Percentiles rank a stretch among this genome's conserved stretches.
Conservation (phyloP, 805 yeast species). For the Ogataea wickerhamii region DNA sequence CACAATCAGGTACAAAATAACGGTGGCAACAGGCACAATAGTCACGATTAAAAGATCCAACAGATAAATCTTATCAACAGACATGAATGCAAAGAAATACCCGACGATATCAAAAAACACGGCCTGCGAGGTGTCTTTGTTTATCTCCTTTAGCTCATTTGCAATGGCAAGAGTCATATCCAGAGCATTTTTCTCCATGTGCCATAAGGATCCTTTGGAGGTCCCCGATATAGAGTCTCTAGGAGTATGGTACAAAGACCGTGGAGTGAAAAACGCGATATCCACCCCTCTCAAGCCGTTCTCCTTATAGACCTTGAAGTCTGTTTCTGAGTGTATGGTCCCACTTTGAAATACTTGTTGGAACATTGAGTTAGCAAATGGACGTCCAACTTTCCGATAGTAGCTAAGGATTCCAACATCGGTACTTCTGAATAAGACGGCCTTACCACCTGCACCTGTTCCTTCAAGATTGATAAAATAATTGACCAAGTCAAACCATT, state of each 20-base stretch:
- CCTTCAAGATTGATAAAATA: constrained; percentile 85
- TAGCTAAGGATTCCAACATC: constrained; percentile 67
- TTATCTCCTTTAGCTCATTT: constrained; percentile 28
- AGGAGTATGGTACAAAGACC: constrained; percentile 78
- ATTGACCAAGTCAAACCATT: constrained; percentile 59
- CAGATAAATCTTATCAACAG: constrained; percentile 47
- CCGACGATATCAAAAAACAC: constrained; percentile 67
- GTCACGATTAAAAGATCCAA: constrained; percentile 51
- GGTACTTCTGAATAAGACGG: constrained; percentile 79
- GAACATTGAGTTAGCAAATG: constrained; percentile 75
- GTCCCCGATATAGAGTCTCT: constrained; percentile 66
- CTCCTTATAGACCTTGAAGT: constrained; percentile 66
- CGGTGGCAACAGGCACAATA: constrained; percentile 50
- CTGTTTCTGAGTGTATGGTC: constrained; percentile 76
- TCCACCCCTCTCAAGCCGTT: constrained; percentile 82
- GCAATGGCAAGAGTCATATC: constrained; percentile 53
- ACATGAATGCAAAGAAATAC: constrained; percentile 47
- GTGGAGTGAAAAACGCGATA: constrained; percentile 82
- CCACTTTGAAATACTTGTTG: constrained; percentile 82
- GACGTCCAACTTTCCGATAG: constrained; percentile 53
- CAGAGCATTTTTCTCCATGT: constrained; percentile 71
- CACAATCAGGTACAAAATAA: constrained; percentile 46
- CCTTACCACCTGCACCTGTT: constrained; percentile 87
- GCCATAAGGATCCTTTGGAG: constrained; percentile 70
- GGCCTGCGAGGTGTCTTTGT: constrained; percentile 41